Base-by-base conservation (phyloP, 2,329 filamentous ascomycete genomes). In the Beauveria medogensis region DNA sequence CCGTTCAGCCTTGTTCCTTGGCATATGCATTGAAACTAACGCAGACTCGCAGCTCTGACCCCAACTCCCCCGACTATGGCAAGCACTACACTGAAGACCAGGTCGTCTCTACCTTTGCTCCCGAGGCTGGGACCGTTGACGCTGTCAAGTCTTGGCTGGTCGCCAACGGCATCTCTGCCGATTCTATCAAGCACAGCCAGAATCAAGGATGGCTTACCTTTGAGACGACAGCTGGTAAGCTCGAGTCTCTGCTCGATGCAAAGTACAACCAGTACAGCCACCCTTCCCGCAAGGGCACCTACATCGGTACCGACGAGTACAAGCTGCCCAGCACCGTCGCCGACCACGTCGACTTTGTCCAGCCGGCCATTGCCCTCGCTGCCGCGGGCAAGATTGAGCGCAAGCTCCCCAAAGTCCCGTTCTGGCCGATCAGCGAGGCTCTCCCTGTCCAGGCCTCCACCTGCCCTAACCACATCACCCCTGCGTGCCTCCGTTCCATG, bases 101-200 rank as follows among this genome's bases (percentile, higher is more conserved):
- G 54, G 26, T 48, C 22, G 54, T 55, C 28, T 28, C 30, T 8
- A 51, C 48, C 24, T 61, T 61, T 43, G 43, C 59, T 7, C 53
- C 59, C 26, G 20, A 63, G 8, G 62, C 69, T 12, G 77, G 80
- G 44, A 72, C 79, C 3, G 75, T 83, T 6, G 72, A 78, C 20
- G 71, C 77, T 2, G 80, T 85, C 28, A 76, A 76, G 65, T 66
- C 74, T 7, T 86, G 83, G 83, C 74, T 86, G 8, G 69, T 73
- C 20, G 67, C 69, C 12, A 74, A 77, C 44, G 84, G 83, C 7
- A 81, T 86, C 60, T 65, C 74, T 37, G 67, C 69, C 3, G 71
- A 73, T 2, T 75, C 80, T 6, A 73, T 85, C 55, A 71, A 71
- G 47, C 76, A 81, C 48, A 80, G 82, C 0, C 72, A 75, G 40